A percentile compares a stretch with the other conserved stretches of the same genome.
Evolutionary conservation across 2,329 filamentous ascomycete genomes (phyloP).

Genomic region (Coleophoma cylindrospora): DNA sequence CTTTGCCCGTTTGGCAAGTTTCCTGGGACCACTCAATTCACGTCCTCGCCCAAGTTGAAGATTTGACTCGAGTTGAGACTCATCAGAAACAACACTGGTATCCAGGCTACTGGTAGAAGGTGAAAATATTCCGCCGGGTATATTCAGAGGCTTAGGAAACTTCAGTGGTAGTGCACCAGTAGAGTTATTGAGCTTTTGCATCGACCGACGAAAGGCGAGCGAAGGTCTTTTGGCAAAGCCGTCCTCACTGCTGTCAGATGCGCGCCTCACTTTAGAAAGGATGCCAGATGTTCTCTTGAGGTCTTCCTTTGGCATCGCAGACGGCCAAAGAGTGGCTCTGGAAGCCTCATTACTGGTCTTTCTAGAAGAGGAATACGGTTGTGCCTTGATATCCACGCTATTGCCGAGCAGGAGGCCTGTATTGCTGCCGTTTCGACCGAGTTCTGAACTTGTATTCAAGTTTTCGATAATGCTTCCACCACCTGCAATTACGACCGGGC

Average conservation of each 20-base stretch:
- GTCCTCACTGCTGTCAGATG: constrained; percentile 53
- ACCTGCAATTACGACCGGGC: constrained; percentile 59
- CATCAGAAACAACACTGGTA: constrained; percentile 51
- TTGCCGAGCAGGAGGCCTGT: constrained; percentile 38
- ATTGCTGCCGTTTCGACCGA: constrained; percentile 44
- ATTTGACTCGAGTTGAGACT: constrained; percentile 37
- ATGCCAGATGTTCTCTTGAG: constrained; percentile 10
- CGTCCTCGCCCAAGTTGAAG: constrained; percentile 30
- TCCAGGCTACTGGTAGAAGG: constrained; percentile 52
- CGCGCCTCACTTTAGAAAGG: constrained; percentile 15
- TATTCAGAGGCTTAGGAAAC: constrained; percentile 49
- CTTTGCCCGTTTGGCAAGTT: constrained; percentile 48
- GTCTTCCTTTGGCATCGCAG: constrained; percentile 39
- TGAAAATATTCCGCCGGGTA: constrained; percentile 30
- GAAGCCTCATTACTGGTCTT: constrained; percentile 27
- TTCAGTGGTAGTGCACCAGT: constrained; percentile 33
- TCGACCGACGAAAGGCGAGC: constrained; percentile 49
- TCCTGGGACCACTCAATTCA: constrained; percentile 35
- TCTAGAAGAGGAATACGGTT: constrained; percentile 11
- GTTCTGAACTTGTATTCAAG: constrained; percentile 45
- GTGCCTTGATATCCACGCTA: constrained; percentile 36
- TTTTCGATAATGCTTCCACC: constrained; percentile 58
- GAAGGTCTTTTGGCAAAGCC: constrained; percentile 45
- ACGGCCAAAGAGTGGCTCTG: constrained; percentile 47
- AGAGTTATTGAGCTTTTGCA: constrained; percentile 44